Evolutionary conservation across 257 asterid species (phyloP).

Genomic region (Scutellaria minor): DNA sequence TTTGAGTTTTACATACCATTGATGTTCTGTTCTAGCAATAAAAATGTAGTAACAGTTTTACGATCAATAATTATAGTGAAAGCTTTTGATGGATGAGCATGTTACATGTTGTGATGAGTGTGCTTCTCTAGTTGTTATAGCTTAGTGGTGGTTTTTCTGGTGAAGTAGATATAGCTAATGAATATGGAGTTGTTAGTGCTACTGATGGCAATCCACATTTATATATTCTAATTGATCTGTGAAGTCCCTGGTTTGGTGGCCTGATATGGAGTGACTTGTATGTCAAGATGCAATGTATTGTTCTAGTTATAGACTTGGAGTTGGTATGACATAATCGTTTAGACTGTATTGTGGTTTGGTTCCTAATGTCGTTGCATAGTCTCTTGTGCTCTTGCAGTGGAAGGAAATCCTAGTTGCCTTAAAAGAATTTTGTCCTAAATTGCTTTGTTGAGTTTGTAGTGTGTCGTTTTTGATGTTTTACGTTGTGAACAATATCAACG

Average conservation of each 20-base stretch:
- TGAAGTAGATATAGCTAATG: background rate
- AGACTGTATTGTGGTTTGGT: background rate
- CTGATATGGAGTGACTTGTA: background rate
- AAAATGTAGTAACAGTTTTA: background rate
- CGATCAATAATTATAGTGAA: background rate
- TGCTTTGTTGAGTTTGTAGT: no score
- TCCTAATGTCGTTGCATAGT: background rate
- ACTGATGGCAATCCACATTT: background rate
- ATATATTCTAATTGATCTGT: background rate
- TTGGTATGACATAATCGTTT: background rate
- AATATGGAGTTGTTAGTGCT: background rate
- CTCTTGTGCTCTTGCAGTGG: no score
- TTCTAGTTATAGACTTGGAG: background rate
- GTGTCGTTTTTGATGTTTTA: no score
- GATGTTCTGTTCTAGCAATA: background rate
- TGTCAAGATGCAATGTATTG: background rate
- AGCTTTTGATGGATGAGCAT: background rate
- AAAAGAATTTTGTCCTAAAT: no score
- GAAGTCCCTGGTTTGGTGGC: constrained; percentile 6
- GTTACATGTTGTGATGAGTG: background rate
- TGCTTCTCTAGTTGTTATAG: background rate
- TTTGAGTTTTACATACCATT: constrained; percentile 41
- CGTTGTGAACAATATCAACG: no score
- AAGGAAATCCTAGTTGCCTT: no score
- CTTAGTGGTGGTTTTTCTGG: background rate